These are phyloP conservation scores for Tylopilus sp. DNA, from an alignment of 768 basidiomycete species.

Conservation along the genomic window DNA sequence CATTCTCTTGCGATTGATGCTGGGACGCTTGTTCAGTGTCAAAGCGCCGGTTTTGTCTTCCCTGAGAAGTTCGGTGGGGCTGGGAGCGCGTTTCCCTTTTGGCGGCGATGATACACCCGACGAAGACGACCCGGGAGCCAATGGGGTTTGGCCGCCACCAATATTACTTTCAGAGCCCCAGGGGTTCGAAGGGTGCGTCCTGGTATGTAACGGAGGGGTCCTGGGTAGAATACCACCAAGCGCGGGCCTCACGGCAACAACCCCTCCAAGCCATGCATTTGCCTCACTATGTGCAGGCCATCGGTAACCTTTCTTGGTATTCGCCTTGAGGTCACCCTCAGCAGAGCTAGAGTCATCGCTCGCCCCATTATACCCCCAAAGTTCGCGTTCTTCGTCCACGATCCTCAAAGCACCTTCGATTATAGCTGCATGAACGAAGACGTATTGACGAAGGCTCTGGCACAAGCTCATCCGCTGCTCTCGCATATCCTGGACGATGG, in stretches of 20 bases:
- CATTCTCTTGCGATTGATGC: conserved; percentile 47
- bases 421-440: conserved; percentile 86
- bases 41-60: conserved; percentile 57
- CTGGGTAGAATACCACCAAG: conserved; percentile 1
- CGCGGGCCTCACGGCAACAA: not conserved
- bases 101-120: conserved; percentile 31
- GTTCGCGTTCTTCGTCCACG: conserved; percentile 64
- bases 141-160: conserved; percentile 4
- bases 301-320: conserved; percentile 12
- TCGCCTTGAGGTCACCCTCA: conserved; percentile 8
- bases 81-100: conserved; percentile 62
- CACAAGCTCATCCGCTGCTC: conserved; percentile 96
- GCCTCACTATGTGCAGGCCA: conserved; percentile 16
- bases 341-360: conserved; percentile 21
- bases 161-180: conserved; percentile 5
- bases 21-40: conserved; percentile 62
- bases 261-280: conserved; percentile 4
- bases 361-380: conserved; percentile 25
- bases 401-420: conserved; percentile 78
- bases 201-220: conserved; percentile 6
- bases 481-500: conserved; percentile 88
- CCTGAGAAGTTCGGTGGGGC: conserved; percentile 65
- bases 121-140: conserved; percentile 10
- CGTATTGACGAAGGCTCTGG: conserved; percentile 91
- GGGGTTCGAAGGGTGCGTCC: not conserved